Evolutionary conservation across 345 rosid species (phyloP).

Genomic region (Citrus reticulata): DNA sequence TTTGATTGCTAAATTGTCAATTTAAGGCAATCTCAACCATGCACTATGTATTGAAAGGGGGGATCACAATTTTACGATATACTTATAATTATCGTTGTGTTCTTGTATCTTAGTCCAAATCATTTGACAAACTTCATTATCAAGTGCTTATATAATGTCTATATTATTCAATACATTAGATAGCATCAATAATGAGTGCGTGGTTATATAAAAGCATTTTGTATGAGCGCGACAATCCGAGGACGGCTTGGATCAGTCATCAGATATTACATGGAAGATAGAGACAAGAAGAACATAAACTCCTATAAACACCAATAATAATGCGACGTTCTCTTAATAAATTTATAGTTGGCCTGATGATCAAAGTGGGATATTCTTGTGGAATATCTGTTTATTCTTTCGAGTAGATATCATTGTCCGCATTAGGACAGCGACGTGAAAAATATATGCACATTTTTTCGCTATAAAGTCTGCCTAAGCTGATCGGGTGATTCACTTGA

Average conservation of each 20-base stretch:
- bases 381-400: constrained; percentile 23
- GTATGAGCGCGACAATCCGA: too few species aligned
- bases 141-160: not conserved
- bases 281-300: not conserved
- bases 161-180: not conserved
- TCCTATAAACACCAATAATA: not conserved
- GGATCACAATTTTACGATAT: not conserved
- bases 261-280: not conserved
- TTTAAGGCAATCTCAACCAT: too few species aligned
- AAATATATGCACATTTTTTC: not conserved
- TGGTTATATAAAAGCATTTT: not conserved
- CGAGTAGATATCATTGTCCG: not conserved
- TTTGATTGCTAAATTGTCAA: too few species aligned
- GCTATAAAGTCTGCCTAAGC: constrained; percentile 1
- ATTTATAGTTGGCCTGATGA: not conserved
- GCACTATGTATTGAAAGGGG: too few species aligned
- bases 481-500: not conserved
- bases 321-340: too few species aligned
- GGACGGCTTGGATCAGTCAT: not conserved
- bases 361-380: constrained; percentile 23
- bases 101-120: not conserved
- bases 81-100: not conserved
- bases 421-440: too few species aligned
- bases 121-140: not conserved
- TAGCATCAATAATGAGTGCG: not conserved